Evolutionary conservation across 2,329 filamentous ascomycete genomes (phyloP).

Genomic region (Clonostachys chloroleuca): DNA sequence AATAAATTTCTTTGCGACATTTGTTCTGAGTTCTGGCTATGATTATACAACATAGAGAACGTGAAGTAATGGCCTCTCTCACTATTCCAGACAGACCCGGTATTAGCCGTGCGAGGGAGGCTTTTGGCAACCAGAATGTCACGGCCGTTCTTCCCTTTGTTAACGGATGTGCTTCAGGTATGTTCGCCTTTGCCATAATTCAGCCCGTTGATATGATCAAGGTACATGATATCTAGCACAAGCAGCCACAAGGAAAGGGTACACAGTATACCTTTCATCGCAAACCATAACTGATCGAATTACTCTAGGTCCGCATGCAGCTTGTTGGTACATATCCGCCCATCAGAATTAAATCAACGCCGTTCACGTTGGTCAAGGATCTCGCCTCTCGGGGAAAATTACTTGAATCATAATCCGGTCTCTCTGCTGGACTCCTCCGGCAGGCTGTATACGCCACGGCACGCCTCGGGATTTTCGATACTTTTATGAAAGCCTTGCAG

Average conservation of each 20-base stretch:
- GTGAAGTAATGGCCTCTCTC: no score
- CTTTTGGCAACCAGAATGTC: no score
- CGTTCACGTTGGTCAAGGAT: conserved; percentile 75
- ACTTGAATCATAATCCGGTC: conserved; percentile 87
- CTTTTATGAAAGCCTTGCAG: conserved; percentile 74
- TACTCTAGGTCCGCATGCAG: conserved; percentile 70
- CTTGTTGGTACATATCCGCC: conserved; percentile 86
- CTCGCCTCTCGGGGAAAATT: conserved; percentile 83
- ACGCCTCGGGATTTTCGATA: conserved; percentile 93
- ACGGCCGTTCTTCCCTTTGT: conserved; percentile 77
- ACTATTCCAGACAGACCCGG: no score
- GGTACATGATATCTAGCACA: conserved; percentile 3
- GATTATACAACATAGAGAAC: no score
- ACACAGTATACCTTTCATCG: no score
- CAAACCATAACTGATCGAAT: no score
- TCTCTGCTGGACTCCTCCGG: conserved; percentile 85
- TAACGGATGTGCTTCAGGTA: conserved; percentile 87
- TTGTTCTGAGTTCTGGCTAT: no score
- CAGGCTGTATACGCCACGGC: conserved; percentile 98
- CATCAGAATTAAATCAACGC: conserved; percentile 76
- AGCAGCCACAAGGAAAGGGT: no score
- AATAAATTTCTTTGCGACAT: no score
- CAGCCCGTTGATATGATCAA: conserved; percentile 99
- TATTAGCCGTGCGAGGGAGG: no score
- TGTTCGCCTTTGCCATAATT: conserved; percentile 91